Evolutionary conservation across 148 eudicot genomes (phyloP), one percentile per base, ranked within the genome.

Genomic region (Fagopyrum homotropicum): DNA sequence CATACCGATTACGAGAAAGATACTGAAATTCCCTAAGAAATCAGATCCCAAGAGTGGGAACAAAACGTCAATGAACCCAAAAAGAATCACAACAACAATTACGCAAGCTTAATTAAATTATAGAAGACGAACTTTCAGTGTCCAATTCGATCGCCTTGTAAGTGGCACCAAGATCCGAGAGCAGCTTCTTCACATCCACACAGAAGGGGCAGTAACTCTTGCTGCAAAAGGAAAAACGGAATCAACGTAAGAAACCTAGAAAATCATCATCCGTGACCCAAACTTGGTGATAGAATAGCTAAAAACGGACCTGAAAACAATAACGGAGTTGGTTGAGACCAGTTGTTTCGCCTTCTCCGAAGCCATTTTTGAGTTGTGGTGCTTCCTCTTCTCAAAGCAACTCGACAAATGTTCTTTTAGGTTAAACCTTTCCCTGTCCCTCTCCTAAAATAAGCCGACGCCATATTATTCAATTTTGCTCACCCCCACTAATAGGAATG

Each of bases 231-330:
- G 5, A 2, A 47, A 9, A 49, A 17, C 47, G 64, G 19, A 74
- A 11, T 14, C 8, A 76, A 26, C 10, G 35, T n/a, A 29, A 50
- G 0, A 68, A 14, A 56, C 35, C 49, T 35, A 19, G 19, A n/a
- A 19, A 79, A 55, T 8, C 59, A 54, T 69, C n/a, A 52, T 14
- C 26, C 45, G 40, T 60, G 63, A 68, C 16, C 49, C 4, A 78
- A 61, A 70, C 48, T 22, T 29, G 69, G 16, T 29, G 7, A 72
- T 45, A 26, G 52, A 73, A 66, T 35, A 6, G 19, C 10, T 35
- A 6, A 12, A 66, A n/a, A 7, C 11, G 71, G 74, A 82, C 97
- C 97, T 92, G 91, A 90, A 92, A 72, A 92, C 91, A 73, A 90
- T 88, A 70, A 90, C 95, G 1, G 88, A 77, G 51, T 86, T 90